Evolutionary conservation across 257 asterid genomes (phyloP), one percentile per base, ranked within the genome.

Genomic region (Solanum medicagineum): DNA sequence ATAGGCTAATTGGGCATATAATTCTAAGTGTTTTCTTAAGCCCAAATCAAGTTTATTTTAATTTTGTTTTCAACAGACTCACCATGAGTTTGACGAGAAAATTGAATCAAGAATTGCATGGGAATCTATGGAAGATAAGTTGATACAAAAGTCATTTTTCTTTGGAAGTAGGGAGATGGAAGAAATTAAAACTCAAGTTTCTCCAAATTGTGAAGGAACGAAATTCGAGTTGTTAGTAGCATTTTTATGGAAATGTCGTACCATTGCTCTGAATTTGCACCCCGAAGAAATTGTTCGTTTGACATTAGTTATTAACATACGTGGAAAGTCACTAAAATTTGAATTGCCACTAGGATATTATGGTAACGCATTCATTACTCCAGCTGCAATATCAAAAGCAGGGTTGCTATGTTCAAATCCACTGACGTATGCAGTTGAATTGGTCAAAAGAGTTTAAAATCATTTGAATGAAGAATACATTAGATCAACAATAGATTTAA

Each of bases 221-320:
- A 45, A 66, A 24, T 87, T 84, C 6, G 84, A 85, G 16, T 56
- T 87, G 2, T 53, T 87, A 51, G 19, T 22, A 4, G 87, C 84
- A 0, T 87, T 85, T 49, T 26, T 85, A 51, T 85, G 87, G 80
- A 84, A 81, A 66, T 84, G 83, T 47, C 85, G 84, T 16, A 87
- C 87, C 0, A 80, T 80, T 55, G 84, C 88, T 15, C 88, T 88
- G 0, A 29, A 53, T 4, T 2, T 47, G 5, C 54, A 59, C 29
- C 87, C 81, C 0, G 44, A 62, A 8, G 87, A 86, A 19, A 57
- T 19, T 10, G 73, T 86, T 44, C 89, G 44, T 16, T 14, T 88
- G 7, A 59, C 86, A 0, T 12, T 4, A 2, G 0, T 42, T 10
- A 14, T 60, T 14, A 73, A 60, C 5, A 73, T 42, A 10, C 89